phyloP scores from a whole-genome alignment of 306 rosid genomes.

The Cyclanthera cordifolia region DNA sequence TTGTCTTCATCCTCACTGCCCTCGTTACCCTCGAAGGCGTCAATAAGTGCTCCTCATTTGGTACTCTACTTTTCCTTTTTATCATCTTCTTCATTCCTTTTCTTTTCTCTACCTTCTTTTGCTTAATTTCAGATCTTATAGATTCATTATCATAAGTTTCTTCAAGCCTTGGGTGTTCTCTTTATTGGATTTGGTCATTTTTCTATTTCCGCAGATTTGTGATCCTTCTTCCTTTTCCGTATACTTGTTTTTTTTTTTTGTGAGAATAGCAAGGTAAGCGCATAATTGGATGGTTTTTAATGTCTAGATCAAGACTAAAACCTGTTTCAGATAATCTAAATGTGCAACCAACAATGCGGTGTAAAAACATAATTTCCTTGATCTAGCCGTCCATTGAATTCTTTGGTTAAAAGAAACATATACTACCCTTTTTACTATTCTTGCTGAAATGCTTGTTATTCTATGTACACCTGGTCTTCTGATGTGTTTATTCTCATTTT shows the following conservation, averaged over 20 bases:
- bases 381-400: neutral
- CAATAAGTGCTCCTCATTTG: constrained; percentile 98
- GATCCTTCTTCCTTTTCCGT: neutral
- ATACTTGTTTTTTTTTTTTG: neutral
- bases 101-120: too few species aligned
- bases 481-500: neutral
- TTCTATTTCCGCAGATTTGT: constrained; percentile 1
- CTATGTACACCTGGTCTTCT: neutral
- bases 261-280: neutral
- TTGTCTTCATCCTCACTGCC: constrained; percentile 96
- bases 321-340: too few species aligned
- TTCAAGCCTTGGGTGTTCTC: neutral
- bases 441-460: neutral
- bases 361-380: neutral
- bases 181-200: neutral
- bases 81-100: neutral
- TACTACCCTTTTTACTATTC: neutral
- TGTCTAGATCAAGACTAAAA: neutral
- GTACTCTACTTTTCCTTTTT: constrained; percentile 29
- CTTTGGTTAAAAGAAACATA: neutral
- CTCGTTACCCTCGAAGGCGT: constrained; percentile 99
- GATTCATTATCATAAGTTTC: neutral
- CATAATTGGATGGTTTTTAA: neutral
- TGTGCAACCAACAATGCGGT: neutral
- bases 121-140: neutral